Base-by-base conservation (phyloP, 257 asterid species). In the Lavandula angustifolia region DNA sequence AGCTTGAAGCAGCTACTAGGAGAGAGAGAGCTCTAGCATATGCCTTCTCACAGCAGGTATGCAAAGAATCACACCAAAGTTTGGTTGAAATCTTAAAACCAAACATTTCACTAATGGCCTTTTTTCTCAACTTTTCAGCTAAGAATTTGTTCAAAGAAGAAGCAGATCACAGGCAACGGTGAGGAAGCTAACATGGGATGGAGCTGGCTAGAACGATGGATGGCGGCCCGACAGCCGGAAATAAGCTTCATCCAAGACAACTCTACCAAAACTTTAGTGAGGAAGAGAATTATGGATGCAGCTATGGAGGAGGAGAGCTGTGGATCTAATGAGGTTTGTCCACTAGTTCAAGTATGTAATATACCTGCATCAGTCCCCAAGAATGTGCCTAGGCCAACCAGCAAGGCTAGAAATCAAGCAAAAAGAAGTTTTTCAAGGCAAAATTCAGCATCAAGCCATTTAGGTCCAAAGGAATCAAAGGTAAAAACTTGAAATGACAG, bases 1-100 rank as follows among this genome's bases (percentile, higher is more conserved):
- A 70, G 61, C 49, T 80, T 1, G 89, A 84, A 55, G 89, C 89
- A 16, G 87, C 89, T 32, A 78, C 87, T 3, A 78, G 86, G 70
- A 84, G 89, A 0, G 89, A 84, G 70, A 74, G 86, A 71, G 89
- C 89, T 46, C 79, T 84, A 18, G 89, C 89, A 6, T 84, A 84
- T 41, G 89, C 89, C 17, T 84, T 81, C 72, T 78, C 89, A 49
- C 89, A 84, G 60, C 85, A 81, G 82, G 89, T 80, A 75, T 5
- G 35, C 3, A 3, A 5, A 18, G 9, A 11, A 10, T 3, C 48
- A 43, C 48, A 43, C 48, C 10, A 55, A 42, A 9, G n/a, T 16
- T 16, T 14, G 13, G 41, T 9, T 27, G 8, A 60, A 60, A 7
- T 22, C 27, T 22, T 22, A 22, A 7, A 42, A 48, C 27, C 10